These are phyloP conservation scores for Ceratocystis colombiana DNA, from an alignment of 2,329 filamentous ascomycete species.

Conservation along the genomic window DNA sequence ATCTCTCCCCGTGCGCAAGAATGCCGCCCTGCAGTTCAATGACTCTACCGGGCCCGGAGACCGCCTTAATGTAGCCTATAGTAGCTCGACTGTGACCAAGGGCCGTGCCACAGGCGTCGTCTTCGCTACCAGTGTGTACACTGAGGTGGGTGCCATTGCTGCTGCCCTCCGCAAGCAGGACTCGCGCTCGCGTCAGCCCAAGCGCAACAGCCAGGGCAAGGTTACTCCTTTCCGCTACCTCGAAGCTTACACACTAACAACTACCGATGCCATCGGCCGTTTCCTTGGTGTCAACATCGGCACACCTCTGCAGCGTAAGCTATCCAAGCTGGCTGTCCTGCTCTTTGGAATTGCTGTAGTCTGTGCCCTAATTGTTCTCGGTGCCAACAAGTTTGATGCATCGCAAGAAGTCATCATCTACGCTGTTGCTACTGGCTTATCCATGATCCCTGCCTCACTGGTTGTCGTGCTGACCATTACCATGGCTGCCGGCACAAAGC, in stretches of 20 bases:
- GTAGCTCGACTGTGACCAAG: slow-evolving; percentile 46
- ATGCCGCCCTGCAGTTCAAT: slow-evolving; percentile 36
- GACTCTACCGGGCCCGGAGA: slow-evolving; percentile 38
- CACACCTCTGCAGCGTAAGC: slow-evolving; percentile 58
- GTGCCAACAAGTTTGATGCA: slow-evolving; percentile 48
- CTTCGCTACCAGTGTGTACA: slow-evolving; percentile 49
- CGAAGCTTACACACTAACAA: slow-evolving; percentile 40
- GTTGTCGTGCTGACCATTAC: slow-evolving; percentile 48
- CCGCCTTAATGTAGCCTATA: slow-evolving; percentile 48
- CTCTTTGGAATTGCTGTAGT: slow-evolving; percentile 58
- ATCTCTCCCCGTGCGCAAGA: slow-evolving; percentile 46
- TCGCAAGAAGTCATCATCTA: slow-evolving; percentile 51
- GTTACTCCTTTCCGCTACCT: slow-evolving; percentile 45
- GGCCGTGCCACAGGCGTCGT: slow-evolving; percentile 50
- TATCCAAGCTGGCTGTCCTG: slow-evolving; percentile 56
- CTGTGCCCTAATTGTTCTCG: slow-evolving; percentile 59
- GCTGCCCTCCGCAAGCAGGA: slow-evolving; percentile 42
- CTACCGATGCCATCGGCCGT: slow-evolving; percentile 48
- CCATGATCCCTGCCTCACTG: slow-evolving; percentile 44
- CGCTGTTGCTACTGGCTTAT: slow-evolving; percentile 40
- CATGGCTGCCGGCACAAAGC: slow-evolving; percentile 45
- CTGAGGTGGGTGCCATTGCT: slow-evolving; percentile 51
- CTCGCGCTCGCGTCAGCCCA: slow-evolving; percentile 42
- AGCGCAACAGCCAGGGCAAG: slow-evolving; percentile 43
- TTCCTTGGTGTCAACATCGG: slow-evolving; percentile 60